Conservation (phyloP, 2,329 filamentous ascomycete genomes). For the Trichocomaceae sp. region DNA sequence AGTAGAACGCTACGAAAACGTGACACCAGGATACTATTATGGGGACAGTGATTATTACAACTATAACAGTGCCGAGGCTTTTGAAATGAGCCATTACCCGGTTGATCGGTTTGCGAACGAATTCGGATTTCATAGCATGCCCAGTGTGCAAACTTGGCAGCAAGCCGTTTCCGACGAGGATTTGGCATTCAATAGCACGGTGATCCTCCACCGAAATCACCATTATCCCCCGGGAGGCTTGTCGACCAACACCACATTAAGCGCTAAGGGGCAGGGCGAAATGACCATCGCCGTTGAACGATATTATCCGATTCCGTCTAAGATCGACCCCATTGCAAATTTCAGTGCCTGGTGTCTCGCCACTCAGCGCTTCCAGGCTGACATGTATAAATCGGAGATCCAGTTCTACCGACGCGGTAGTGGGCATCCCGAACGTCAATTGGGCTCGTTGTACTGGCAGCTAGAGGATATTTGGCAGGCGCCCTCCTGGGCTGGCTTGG, state of each 20-base stretch:
- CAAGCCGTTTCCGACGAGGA: slow-evolving; percentile 47
- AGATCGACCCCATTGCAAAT: slow-evolving; percentile 49
- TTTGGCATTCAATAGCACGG: slow-evolving; percentile 52
- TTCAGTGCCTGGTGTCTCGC: slow-evolving; percentile 57
- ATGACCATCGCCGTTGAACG: slow-evolving; percentile 52
- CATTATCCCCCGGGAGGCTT: slow-evolving; percentile 50
- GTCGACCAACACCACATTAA: slow-evolving; percentile 36
- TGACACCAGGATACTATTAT: slow-evolving; percentile 48
- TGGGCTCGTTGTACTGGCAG: slow-evolving; percentile 59
- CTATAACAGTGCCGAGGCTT: slow-evolving; percentile 48
- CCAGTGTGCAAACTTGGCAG: slow-evolving; percentile 52
- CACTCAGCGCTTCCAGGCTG: slow-evolving; percentile 59
- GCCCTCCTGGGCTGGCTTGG: slow-evolving; percentile 58
- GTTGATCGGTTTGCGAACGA: slow-evolving; percentile 57
- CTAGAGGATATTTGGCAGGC: slow-evolving; percentile 60
- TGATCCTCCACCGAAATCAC: slow-evolving; percentile 52
- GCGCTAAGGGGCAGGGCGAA: slow-evolving; percentile 40
- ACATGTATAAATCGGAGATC: slow-evolving; percentile 56
- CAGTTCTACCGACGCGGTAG: slow-evolving; percentile 56
- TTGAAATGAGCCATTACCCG: slow-evolving; percentile 51
- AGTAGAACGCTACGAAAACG: slow-evolving; percentile 51
- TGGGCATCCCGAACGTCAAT: slow-evolving; percentile 51
- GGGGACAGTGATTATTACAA: slow-evolving; percentile 58
- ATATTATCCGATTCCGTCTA: slow-evolving; percentile 54
- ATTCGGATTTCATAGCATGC: slow-evolving; percentile 60